phyloP scores from a whole-genome alignment of 495 filamentous ascomycete species.

The Neurospora africana region DNA sequence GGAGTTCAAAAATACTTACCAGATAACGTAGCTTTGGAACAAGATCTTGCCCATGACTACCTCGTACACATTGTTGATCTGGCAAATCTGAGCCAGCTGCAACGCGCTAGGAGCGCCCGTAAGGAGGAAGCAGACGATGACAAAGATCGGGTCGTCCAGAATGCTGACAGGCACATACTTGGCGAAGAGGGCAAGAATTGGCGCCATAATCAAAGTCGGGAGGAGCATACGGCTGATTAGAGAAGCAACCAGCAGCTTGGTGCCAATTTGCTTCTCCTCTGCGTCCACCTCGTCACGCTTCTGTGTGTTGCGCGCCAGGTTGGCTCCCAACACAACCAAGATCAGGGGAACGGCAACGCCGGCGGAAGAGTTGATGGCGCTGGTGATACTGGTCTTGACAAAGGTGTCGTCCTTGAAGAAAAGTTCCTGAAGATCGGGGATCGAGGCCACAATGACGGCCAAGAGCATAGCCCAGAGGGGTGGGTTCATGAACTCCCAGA shows the following conservation, averaged over 20 bases:
- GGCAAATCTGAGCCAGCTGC: slow-evolving; percentile 95
- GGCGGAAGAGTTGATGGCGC: slow-evolving; percentile 73
- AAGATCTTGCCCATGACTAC: slow-evolving; percentile 83
- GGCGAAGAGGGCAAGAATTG: slow-evolving; percentile 78
- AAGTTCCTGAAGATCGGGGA: slow-evolving; percentile 69
- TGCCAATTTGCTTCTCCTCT: slow-evolving; percentile 54
- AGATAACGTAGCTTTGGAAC: slow-evolving; percentile 96
- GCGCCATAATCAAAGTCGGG: slow-evolving; percentile 86
- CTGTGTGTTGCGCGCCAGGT: slow-evolving; percentile 70
- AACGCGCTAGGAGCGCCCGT: slow-evolving; percentile 89
- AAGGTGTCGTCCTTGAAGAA: slow-evolving; percentile 91
- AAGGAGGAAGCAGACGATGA: slow-evolving; percentile 93
- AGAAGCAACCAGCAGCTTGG: slow-evolving; percentile 72
- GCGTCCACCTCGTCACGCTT: slow-evolving; percentile 48
- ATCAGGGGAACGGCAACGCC: slow-evolving; percentile 92
- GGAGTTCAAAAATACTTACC: slow-evolving; percentile 42
- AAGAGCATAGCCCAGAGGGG: slow-evolving; percentile 94
- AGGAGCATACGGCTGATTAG: slow-evolving; percentile 85
- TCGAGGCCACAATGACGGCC: slow-evolving; percentile 78
- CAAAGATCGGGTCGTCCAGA: slow-evolving; percentile 93
- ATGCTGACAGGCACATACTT: slow-evolving; percentile 92
- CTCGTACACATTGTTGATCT: slow-evolving; percentile 94
- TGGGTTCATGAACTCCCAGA: slow-evolving; percentile 95
- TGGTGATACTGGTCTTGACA: slow-evolving; percentile 82
- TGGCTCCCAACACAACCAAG: slow-evolving; percentile 90